phyloP scores from a whole-genome alignment of 2,329 filamentous ascomycete species.

The Phoma sp. region DNA sequence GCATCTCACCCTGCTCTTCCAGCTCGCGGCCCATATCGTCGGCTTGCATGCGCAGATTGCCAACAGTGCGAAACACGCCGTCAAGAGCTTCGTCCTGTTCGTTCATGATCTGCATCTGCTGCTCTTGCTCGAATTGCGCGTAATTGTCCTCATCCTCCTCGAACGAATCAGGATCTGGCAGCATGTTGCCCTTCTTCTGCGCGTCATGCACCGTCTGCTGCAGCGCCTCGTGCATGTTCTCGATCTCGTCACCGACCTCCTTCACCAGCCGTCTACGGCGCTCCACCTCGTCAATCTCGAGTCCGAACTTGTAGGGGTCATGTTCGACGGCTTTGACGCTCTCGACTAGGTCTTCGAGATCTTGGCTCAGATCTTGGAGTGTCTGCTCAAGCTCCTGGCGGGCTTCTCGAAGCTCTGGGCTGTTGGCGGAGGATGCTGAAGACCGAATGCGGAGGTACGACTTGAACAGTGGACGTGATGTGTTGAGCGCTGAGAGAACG shows the following conservation, averaged over 20 bases:
- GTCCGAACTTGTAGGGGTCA: constrained; percentile 85
- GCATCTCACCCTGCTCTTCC: constrained; percentile 90
- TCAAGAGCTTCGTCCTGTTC: constrained; percentile 95
- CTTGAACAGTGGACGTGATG: constrained; percentile 84
- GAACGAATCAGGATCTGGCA: constrained; percentile 67
- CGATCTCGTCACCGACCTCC: constrained; percentile 87
- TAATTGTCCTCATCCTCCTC: constrained; percentile 67
- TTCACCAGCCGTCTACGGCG: constrained; percentile 83
- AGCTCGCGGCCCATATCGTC: constrained; percentile 96
- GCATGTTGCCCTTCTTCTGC: constrained; percentile 51
- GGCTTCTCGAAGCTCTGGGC: constrained; percentile 68
- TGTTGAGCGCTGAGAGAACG: constrained; percentile 81
- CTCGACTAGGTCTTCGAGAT: constrained; percentile 86
- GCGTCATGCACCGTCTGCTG: constrained; percentile 62
- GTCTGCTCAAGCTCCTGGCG: constrained; percentile 80
- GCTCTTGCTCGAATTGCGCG: constrained; percentile 85
- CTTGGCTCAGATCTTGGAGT: constrained; percentile 75
- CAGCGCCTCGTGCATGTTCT: constrained; percentile 87
- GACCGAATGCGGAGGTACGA: constrained; percentile 97
- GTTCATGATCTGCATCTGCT: constrained; percentile 89
- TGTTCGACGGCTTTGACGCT: constrained; percentile 87
- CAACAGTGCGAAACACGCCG: constrained; percentile 90
- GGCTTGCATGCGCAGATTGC: constrained; percentile 87
- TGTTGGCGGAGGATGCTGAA: constrained; percentile 72
- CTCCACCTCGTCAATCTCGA: constrained; percentile 81